Evolutionary conservation across 768 basidiomycete species (phyloP), one percentile per base, ranked within the genome.

Genomic region (Mycena latifolia): DNA sequence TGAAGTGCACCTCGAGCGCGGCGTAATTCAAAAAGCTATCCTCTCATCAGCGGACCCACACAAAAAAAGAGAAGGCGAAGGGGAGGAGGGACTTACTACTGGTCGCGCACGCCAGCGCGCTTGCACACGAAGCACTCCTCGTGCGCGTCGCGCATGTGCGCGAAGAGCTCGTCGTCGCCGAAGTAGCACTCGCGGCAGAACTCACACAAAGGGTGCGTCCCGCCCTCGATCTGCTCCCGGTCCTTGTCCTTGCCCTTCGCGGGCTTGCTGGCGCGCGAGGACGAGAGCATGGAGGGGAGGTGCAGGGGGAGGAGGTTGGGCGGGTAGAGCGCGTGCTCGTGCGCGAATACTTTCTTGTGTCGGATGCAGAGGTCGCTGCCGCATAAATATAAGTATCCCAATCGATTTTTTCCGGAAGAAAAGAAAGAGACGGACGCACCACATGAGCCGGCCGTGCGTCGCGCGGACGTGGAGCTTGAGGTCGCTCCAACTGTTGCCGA

Each of bases 121-220:
- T 94, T 95, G 77, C 98, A 99, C 17, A 99, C 77, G 71, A 98
- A 98, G 76, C 97, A 99, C 73, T 99, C 96, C 77, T 99, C 97
- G 78, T 99, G 97, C 53, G 82, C 84, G 74, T 96, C 91, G 55
- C 96, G 88, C 91, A 98, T 94, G 77, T 99, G 98, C 25, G 89
- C 81, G 75, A 90, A 98, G n/a, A 98, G 80, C 72, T 96, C 96
- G 73, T 99, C 97, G 59, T 92, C 91, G n/a, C 91, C 82, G 75
- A 96, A 98, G 84, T 92, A 96, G 71, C 93, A 96, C 71, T 95
- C 92, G n/a, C 87, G 88, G 72, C 96, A 98, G 76, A 98, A 99
- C 72, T 88, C 88, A 76, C 94, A 96, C 2, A 92, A 71, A 0
- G 94, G 93, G 69, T 95, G 93, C 1, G 88, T 74, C 2, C 90